These are phyloP conservation scores for Nigrospora sphaerica DNA, from an alignment of 2,329 filamentous ascomycete genomes.

Conservation along the genomic window DNA sequence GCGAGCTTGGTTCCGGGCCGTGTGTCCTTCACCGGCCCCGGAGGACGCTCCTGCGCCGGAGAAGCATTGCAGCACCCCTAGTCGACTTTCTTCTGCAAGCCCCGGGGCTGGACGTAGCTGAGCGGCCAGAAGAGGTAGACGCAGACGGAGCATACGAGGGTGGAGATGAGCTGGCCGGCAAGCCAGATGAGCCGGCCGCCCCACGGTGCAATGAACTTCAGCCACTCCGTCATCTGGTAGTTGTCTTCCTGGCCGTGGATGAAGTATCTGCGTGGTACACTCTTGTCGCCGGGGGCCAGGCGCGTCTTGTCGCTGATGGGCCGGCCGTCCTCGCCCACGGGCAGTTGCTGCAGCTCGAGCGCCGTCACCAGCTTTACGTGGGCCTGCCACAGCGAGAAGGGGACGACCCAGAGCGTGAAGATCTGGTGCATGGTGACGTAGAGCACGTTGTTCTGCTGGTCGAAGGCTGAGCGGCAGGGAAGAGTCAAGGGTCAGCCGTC, in stretches of 20 bases:
- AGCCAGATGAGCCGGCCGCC: conserved; percentile 46
- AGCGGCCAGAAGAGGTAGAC: conserved; percentile 26
- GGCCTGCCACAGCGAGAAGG: conserved; percentile 56
- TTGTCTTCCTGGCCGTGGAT: conserved; percentile 74
- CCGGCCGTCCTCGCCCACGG: conserved; percentile 15
- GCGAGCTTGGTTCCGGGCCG: too few relatives aligned
- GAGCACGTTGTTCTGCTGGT: conserved; percentile 57
- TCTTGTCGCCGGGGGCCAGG: conserved; percentile 15
- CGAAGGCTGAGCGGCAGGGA: conserved; percentile 48
- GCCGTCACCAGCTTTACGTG: conserved; percentile 63
- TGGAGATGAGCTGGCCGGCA: conserved; percentile 56
- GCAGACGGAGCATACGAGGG: conserved; percentile 56
- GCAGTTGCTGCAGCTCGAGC: conserved; percentile 48
- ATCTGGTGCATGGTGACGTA: conserved; percentile 69
- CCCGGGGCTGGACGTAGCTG: neutral
- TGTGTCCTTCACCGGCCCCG: too few relatives aligned
- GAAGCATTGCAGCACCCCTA: neutral
- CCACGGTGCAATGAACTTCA: conserved; percentile 63
- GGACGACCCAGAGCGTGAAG: conserved; percentile 71
- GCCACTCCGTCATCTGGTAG: conserved; percentile 69
- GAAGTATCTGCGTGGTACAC: conserved; percentile 48
- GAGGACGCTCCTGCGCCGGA: too few relatives aligned
- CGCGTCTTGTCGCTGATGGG: conserved; percentile 5
- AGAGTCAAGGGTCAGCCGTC: neutral
- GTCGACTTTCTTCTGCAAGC: neutral